A percentile compares a stretch with the other conserved stretches of the same genome.
phyloP scores from a whole-genome alignment of 177 flowering plant genomes.

The Telopea speciosissima region DNA sequence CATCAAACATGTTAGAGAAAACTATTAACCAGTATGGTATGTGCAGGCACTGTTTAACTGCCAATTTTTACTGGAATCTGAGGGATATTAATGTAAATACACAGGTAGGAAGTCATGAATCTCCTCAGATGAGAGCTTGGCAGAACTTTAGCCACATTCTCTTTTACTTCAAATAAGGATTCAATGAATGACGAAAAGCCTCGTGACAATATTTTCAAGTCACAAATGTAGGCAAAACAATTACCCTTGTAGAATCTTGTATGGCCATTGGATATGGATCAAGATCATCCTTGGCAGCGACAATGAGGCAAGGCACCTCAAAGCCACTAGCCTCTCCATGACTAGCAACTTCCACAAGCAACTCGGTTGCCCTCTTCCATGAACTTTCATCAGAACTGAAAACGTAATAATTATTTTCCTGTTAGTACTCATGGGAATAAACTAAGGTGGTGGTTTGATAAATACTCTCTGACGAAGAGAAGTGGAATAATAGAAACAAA shows the following conservation, averaged over 20 bases:
- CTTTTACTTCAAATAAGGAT: too few species aligned
- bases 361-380: constrained; percentile 50
- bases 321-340: constrained; percentile 60
- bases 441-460: not conserved
- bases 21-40: not conserved
- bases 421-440: not conserved
- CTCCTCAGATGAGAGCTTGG: too few species aligned
- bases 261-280: constrained; percentile 42
- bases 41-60: not conserved
- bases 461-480: not conserved
- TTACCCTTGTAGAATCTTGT: constrained; percentile 61
- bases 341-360: constrained; percentile 57
- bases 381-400: constrained; percentile 57
- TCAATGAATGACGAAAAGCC: too few species aligned
- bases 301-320: constrained; percentile 64
- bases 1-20: not conserved
- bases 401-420: constrained; percentile 3
- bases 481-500: not conserved
- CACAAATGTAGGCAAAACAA: not conserved
- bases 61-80: not conserved
- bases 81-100: not conserved
- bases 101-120: not conserved
- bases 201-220: too few species aligned
- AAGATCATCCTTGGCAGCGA: constrained; percentile 63
- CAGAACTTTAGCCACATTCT: too few species aligned